Evolutionary conservation across 345 rosid genomes (phyloP).

Genomic region (Rhodomyrtus tomentosa): DNA sequence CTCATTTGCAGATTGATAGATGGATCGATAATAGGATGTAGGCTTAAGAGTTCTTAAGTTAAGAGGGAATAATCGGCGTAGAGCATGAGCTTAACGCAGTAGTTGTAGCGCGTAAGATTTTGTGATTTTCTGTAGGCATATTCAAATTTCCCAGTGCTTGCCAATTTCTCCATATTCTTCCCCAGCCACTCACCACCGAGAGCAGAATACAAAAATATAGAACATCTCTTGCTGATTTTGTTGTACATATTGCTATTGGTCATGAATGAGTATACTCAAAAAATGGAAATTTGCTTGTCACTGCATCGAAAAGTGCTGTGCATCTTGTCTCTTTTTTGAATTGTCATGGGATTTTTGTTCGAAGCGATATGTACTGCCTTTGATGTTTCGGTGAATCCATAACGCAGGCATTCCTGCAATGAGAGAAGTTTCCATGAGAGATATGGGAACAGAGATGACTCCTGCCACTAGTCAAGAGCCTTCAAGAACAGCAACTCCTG

Average conservation of each 20-base stretch:
- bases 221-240: too few species aligned
- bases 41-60: not conserved
- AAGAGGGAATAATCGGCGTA: not conserved
- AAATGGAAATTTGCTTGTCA: not conserved
- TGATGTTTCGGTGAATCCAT: not conserved
- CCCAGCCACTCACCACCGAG: too few species aligned
- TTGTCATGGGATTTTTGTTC: not conserved
- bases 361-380: not conserved
- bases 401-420: conserved; percentile 38
- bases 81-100: not conserved
- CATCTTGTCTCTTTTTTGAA: not conserved
- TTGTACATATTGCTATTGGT: too few species aligned
- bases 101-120: not conserved
- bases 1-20: not conserved
- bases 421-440: conserved; percentile 70
- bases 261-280: not conserved
- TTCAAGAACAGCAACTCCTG: conserved; percentile 59
- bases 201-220: too few species aligned
- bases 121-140: not conserved
- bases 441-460: conserved; percentile 85
- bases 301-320: not conserved
- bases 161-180: too few species aligned
- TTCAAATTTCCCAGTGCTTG: too few species aligned
- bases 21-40: not conserved
- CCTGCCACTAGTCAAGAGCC: conserved; percentile 69